Base-by-base conservation (phyloP, 495 filamentous ascomycete species). In the Aspergillus asperescens region DNA sequence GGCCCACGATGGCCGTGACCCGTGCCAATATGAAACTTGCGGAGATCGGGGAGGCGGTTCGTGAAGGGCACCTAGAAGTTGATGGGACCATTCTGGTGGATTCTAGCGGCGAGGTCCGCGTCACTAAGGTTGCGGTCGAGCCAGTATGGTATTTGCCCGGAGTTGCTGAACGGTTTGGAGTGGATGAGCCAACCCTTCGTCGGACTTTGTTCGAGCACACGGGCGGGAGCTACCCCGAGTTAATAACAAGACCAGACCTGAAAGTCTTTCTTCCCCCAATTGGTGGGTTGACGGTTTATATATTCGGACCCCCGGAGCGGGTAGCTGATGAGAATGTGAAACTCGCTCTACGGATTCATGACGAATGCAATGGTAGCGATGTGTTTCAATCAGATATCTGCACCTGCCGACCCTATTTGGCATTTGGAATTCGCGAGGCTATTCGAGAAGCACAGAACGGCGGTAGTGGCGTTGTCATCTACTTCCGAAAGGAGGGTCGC, bases 321-420 rank as follows among this genome's bases (percentile, higher is more conserved):
- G 90, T 98, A 79, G 84, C 89, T 15, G 88, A 98, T 63, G 83
- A 88, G 38, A 89, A 86, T 38, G 88, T 88, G 44, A 82, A 81
- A 54, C 77, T 97, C 40, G 86, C 93, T 23, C 77, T 98, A 54
- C 89, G 93, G 45, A 86, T 98, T 40, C 93, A 98, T 69, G 93
- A 98, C 68, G 93, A 96, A 72, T 90, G 91, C 74, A 97, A 97
- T 67, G 92, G 93, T 49, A 91, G 87, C 68, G 93, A 98, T 77
- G 93, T 98, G 48, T 98, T 98, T 69, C 91, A 95, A 52, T 95
- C 89, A 28, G 93, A 98, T 69, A 98, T 98, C 66, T 98, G 93
- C 72, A 98, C 93, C 23, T 96, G 93, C 70, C 83, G 93, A 37
- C 93, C 93, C 27, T 98, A 98, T 62, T 82, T 98, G 50, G 93